Evolutionary conservation across 441 rosid genomes (phyloP).

Genomic region (Dalechampia spathulata): DNA sequence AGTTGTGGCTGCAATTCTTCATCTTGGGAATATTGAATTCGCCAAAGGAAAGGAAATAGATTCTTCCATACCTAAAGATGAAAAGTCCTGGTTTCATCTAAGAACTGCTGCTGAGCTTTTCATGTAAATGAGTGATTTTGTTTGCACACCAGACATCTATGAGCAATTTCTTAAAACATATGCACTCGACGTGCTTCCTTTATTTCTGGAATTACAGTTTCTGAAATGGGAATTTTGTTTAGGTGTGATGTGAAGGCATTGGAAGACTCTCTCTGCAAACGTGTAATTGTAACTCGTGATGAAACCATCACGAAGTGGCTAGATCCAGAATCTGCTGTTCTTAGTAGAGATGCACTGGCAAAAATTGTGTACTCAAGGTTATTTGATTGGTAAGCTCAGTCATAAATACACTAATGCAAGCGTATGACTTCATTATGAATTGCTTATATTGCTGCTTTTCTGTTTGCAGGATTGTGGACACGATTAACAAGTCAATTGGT

Average conservation of each 20-base stretch:
- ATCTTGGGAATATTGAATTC: constrained; percentile 92
- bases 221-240: constrained; percentile 22
- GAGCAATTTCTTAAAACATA: constrained; percentile 4
- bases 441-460: constrained; percentile 12
- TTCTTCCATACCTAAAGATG: constrained; percentile 88
- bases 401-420: constrained; percentile 7
- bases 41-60: constrained; percentile 83
- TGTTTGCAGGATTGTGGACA: constrained; percentile 75
- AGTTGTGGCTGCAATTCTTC: constrained; percentile 92
- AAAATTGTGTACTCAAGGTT: constrained; percentile 83
- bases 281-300: constrained; percentile 94
- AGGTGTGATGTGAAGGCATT: constrained; percentile 84
- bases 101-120: constrained; percentile 86
- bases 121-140: constrained; percentile 39
- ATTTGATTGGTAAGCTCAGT: constrained; percentile 76
- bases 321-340: constrained; percentile 85
- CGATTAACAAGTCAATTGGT: constrained; percentile 80
- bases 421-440: not conserved
- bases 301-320: constrained; percentile 95
- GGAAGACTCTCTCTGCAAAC: constrained; percentile 94
- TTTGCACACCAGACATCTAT: constrained; percentile 6
- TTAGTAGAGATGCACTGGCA: constrained; percentile 93
- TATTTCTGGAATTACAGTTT: constrained; percentile 10
- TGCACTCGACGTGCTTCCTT: constrained; percentile 7
- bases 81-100: constrained; percentile 75